Base-by-base conservation (phyloP, 1,284 basidiomycete genomes). In the Fistulina hepatica region DNA sequence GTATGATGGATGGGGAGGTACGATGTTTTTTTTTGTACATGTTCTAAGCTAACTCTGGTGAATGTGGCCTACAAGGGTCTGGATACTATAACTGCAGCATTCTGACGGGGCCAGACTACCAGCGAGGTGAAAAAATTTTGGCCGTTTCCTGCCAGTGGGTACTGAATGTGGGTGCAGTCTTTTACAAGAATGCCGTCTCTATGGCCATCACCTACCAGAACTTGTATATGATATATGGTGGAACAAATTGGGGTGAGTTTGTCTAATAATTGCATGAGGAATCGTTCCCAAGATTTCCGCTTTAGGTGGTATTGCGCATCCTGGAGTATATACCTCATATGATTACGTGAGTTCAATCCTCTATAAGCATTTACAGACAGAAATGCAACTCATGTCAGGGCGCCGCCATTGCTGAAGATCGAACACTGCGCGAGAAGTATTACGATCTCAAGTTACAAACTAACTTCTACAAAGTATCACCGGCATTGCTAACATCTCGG, bases 1-100 rank as follows among this genome's bases (percentile, higher is more conserved):
- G 8, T 67, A 67, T 34, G 72, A 74, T 48, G 58, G 61, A 37
- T 74, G 70, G 69, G 67, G 47, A 6, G n/a, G n/a, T n/a, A n/a
- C n/a, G n/a, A n/a, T n/a, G n/a, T n/a, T n/a, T n/a, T n/a, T n/a
- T n/a, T 10, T 34, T 16, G 54, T 46, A 17, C 11, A 8, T 22
- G 13, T 11, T 21, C 22, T 13, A 26, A 23, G 21, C 8, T 6
- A 24, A 36, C 16, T 19, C 28, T 23, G 26, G 30, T 34, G 11
- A 21, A 16, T 59, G 61, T 62, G 61, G 63, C 37, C n/a, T n/a
- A n/a, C n/a, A n/a, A n/a, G 63, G 61, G 10, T 49, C 60, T 33
- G 61, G 64, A 12, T 65, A 64, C 40, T 51, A 51, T 12, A 47
- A 39, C 7, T 66, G 64, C 39, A 43, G 58, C n/a, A 37, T 56